Evolutionary conservation across 2,329 filamentous ascomycete genomes (phyloP), one percentile per base, ranked within the genome.

Genomic region (Sordariomycetes sp.): DNA sequence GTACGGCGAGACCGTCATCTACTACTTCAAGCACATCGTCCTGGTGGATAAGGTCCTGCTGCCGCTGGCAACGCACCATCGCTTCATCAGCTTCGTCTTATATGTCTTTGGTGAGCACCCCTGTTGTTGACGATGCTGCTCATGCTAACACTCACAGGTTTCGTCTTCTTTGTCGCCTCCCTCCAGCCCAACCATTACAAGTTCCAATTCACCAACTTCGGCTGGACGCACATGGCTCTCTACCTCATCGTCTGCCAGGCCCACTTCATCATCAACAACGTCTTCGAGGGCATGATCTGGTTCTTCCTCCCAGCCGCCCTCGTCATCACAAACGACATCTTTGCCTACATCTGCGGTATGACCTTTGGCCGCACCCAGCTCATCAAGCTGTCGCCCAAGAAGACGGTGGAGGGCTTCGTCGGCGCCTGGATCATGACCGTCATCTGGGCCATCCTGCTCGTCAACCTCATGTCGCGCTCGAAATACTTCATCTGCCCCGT

Each of bases 201-300:
- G 58, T 96, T 98, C 64, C 92, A 98, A 61, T 98, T 98, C 63
- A 94, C 88, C 42, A 92, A 98, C 61, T 98, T 96, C 52, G 92
- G 88, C 35, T 98, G 92, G 92, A 96, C 92, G 11, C 92, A 98
- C 59, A 96, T 98, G 88, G 92, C 93, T 5, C 75, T 98, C 15
- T 96, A 94, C 67, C 71, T 98, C 50, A 95, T 98, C 50, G 90
- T 96, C 25, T 88, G 94, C 6, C 88, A 98, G 61, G 88, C 92
- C 11, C 92, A 98, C 58, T 98, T 98, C 59, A 86, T 96, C 64
- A 96, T 98, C 86, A 98, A 98, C 72, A 98, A 98, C 61, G 83
- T 98, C 45, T 93, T 98, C 49, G 92, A 98, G 64, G 92, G 92
- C 64, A 87, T 98, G 84, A 94, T 98, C 57, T 98, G 92, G 92